These are phyloP conservation scores for Rubroboletus pulcherrimus DNA, from an alignment of 768 basidiomycete species.

Conservation along the genomic window DNA sequence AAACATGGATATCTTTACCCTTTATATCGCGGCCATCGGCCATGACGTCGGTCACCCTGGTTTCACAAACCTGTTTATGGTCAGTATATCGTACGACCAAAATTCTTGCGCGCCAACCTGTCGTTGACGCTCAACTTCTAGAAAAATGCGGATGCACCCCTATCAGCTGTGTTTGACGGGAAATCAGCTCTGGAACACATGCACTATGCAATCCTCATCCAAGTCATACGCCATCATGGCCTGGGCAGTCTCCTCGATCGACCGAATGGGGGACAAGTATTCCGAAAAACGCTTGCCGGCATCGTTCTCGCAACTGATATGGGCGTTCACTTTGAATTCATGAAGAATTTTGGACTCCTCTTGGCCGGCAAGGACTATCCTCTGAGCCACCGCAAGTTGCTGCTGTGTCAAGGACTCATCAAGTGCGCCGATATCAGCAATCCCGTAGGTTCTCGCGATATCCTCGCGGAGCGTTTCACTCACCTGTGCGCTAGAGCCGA, in stretches of 20 bases:
- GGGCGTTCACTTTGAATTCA: conserved; percentile 84
- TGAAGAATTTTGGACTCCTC: conserved; percentile 56
- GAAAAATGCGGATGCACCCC: conserved; percentile 92
- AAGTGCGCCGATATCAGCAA: conserved; percentile 99
- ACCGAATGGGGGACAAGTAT: conserved; percentile 40
- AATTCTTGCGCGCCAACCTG: not conserved
- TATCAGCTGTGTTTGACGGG: conserved; percentile 85
- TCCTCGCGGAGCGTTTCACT: conserved; percentile 3
- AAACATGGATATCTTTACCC: conserved; percentile 73
- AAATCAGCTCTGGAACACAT: conserved; percentile 89
- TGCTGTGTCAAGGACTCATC: conserved; percentile 86
- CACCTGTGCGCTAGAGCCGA: conserved; percentile 57
- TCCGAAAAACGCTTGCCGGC: conserved; percentile 73
- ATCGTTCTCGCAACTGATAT: conserved; percentile 94
- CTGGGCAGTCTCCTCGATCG: conserved; percentile 65
- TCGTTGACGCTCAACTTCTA: conserved; percentile 30
- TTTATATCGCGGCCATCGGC: conserved; percentile 91
- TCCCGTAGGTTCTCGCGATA: conserved; percentile 59
- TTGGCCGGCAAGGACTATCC: conserved; percentile 40
- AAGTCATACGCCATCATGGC: conserved; percentile 77
- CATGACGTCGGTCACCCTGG: conserved; percentile 99
- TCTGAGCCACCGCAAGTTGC: conserved; percentile 50
- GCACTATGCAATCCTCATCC: conserved; percentile 80
- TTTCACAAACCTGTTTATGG: conserved; percentile 91
- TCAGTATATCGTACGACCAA: conserved; percentile 35